These are phyloP conservation scores for Rhodomyrtus tomentosa DNA, from an alignment of 345 rosid species.

Conservation along the genomic window DNA sequence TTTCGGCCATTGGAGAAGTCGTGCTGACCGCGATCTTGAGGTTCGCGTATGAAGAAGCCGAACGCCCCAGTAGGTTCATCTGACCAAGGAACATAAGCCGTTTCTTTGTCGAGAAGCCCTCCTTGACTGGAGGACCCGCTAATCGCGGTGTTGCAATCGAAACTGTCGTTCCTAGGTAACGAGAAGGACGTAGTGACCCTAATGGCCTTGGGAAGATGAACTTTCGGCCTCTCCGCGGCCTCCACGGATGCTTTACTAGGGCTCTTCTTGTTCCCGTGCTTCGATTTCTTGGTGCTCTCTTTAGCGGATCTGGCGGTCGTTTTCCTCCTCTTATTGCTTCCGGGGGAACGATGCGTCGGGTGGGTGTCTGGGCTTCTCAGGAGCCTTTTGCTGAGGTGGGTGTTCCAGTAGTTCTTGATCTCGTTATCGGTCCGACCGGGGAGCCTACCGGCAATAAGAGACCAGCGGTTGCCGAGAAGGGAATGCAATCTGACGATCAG, in stretches of 20 bases:
- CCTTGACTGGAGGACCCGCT: background rate
- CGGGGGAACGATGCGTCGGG: background rate
- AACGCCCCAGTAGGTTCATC: conserved; percentile 1
- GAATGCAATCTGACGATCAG: conserved; percentile 40
- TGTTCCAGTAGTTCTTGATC: conserved; percentile 53
- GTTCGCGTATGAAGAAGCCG: background rate
- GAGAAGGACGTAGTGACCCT: conserved; percentile 11
- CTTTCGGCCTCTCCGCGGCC: conserved; percentile 7
- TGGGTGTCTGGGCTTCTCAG: conserved; percentile 8
- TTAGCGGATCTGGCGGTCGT: background rate
- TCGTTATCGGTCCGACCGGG: conserved; percentile 65
- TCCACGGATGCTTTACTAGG: background rate
- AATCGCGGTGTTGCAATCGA: background rate
- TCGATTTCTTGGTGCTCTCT: background rate
- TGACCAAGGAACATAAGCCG: background rate
- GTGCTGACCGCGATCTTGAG: background rate
- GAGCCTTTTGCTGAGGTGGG: conserved; percentile 31
- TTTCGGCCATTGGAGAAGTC: background rate
- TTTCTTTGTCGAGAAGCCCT: conserved; percentile 2
- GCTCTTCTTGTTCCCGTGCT: background rate
- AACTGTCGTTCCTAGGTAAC: background rate
- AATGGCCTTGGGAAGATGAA: conserved; percentile 33
- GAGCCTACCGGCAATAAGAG: conserved; percentile 48
- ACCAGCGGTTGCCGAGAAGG: conserved; percentile 55
- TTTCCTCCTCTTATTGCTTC: background rate